Base-by-base conservation (phyloP, 2,329 filamentous ascomycete species). In the Podosphaera xanthii region DNA sequence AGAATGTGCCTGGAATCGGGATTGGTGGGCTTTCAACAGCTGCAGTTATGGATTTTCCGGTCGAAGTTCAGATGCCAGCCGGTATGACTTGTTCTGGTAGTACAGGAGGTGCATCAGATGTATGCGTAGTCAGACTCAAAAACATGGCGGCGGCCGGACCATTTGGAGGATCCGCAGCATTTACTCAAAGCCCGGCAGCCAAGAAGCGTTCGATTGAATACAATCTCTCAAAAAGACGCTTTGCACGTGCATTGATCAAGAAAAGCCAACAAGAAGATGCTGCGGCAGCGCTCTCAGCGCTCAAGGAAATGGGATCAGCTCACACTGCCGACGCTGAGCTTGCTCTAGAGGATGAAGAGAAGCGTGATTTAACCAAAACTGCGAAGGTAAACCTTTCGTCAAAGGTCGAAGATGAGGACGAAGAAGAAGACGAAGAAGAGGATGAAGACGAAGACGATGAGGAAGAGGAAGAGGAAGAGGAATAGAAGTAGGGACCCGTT, bases 81-180 rank as follows among this genome's bases (percentile, higher is more conserved):
- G 69, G 71, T 61, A 76, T 78, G 70, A 65, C 71, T 54, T 86
- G 82, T 70, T 73, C 76, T 35, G 82, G 74, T 59, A 73, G 72
- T 50, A 77, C 77, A 6, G 81, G 75, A 58, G 80, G 78, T 34
- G 81, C 75, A 12, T 65, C 72, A 61, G 80, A 81, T 65, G 81
- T 85, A 64, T 86, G 82, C 71, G 70, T 85, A 60, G 80, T 82
- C 38, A 77, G 81, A 60, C 72, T 85, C 60, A 76, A 79, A 67
- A 86, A 86, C 72, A 65, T 70, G 2, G 78, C 82, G 10, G 70
- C 75, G 22, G 53, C 80, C 5, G 81, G 81, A 3, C 81, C 81
- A 22, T 84, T 84, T 62, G 81, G 81, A 64, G 81, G 81, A 57
- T 79, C 77, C 12, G 79, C 74, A 36, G 81, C 80, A 35, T 83